Conservation (phyloP, 768 basidiomycete species). For the Leccinum disarticulatum region DNA sequence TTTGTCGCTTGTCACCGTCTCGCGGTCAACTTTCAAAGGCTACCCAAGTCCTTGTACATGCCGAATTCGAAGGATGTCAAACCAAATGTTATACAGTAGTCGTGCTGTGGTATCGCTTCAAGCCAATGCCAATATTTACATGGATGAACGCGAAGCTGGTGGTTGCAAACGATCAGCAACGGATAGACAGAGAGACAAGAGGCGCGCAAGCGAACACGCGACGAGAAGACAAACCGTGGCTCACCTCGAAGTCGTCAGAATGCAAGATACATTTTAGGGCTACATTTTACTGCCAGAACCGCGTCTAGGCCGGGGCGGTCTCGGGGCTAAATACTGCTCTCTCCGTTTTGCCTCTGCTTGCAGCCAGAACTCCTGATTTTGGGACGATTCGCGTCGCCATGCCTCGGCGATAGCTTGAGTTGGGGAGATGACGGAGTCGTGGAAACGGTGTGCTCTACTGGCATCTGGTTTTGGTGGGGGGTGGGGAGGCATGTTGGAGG, state of each 20-base stretch:
- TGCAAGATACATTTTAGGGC: conserved; percentile 15
- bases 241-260: conserved; percentile 19
- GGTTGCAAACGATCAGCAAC: conserved; percentile 5
- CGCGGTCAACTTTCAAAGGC: conserved; percentile 7
- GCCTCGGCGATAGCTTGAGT: conserved; percentile 67
- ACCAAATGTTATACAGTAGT: conserved; percentile 27
- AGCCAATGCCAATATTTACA: conserved; percentile 30
- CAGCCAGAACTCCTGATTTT: conserved; percentile 61
- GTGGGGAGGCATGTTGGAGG: conserved; percentile 32
- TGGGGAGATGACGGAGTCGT: conserved; percentile 41
- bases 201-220: background rate
- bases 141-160: conserved; percentile 31
- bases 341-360: conserved; percentile 49
- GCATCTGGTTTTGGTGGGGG: conserved; percentile 34
- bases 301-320: conserved; percentile 35
- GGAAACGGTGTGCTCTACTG: conserved; percentile 29
- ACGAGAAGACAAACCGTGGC: background rate
- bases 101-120: conserved; percentile 21
- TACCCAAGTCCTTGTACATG: conserved; percentile 10
- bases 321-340: conserved; percentile 43
- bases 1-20: background rate
- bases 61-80: conserved; percentile 17
- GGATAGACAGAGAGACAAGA: background rate
- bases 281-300: conserved; percentile 56
- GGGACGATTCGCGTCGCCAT: conserved; percentile 62